Evolutionary conservation across 371 early-diverging fungal species (phyloP).

Genomic region (Capniomyces stellatus): DNA sequence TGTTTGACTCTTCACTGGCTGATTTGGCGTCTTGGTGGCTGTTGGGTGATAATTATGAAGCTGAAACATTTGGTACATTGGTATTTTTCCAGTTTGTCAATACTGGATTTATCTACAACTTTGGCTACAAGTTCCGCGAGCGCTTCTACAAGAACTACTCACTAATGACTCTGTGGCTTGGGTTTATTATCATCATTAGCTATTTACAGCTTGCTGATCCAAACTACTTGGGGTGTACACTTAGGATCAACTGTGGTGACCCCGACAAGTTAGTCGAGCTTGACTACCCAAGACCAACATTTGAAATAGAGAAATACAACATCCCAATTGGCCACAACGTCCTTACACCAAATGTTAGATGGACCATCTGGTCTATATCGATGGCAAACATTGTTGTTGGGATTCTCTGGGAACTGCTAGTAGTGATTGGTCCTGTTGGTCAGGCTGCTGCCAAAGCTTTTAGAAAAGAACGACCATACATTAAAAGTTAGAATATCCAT

Average conservation of each 20-base stretch:
- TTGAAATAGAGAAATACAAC: slow-evolving; percentile 35
- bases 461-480: no score
- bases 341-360: slow-evolving; percentile 40
- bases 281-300: slow-evolving; percentile 30
- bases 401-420: slow-evolving; percentile 31
- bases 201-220: slow-evolving; percentile 42
- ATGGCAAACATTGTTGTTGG: slow-evolving; percentile 27
- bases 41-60: slow-evolving; percentile 57
- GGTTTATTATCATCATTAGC: slow-evolving; percentile 33
- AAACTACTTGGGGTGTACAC: slow-evolving; percentile 41
- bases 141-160: slow-evolving; percentile 40
- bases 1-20: slow-evolving; percentile 42
- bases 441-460: no score
- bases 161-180: slow-evolving; percentile 32
- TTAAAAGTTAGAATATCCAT: no score
- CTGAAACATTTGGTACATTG: slow-evolving; percentile 35
- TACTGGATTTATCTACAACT: slow-evolving; percentile 42
- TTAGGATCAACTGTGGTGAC: slow-evolving; percentile 60
- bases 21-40: slow-evolving; percentile 60
- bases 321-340: slow-evolving; percentile 44
- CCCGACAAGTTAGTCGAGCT: slow-evolving; percentile 25
- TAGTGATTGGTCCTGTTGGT: slow-evolving; percentile 34
- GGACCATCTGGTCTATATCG: slow-evolving; percentile 33
- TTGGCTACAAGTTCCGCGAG: slow-evolving; percentile 40
- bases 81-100: slow-evolving; percentile 42